phyloP scores from a whole-genome alignment of 805 yeast species.

The Kluyveromyces nonfermentans region DNA sequence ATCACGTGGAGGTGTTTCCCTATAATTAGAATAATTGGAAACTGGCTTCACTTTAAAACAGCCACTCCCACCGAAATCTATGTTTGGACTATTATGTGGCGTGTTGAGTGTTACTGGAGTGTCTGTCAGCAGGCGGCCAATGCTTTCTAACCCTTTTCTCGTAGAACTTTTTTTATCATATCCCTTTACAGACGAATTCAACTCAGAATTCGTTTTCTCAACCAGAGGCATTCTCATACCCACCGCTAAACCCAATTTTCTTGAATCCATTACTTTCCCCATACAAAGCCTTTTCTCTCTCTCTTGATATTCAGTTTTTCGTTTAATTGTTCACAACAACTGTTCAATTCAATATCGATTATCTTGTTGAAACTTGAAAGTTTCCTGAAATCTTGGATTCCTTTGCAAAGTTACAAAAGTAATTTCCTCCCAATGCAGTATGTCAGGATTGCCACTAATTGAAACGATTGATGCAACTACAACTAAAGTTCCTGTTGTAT shows the following conservation, averaged over 20 bases:
- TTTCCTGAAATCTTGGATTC: too few relatives aligned
- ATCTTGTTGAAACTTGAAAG: too few relatives aligned
- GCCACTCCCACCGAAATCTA: neutral
- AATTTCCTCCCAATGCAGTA: too few relatives aligned
- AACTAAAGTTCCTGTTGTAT: neutral
- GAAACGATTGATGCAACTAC: neutral
- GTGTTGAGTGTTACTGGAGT: neutral
- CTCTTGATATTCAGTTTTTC: too few relatives aligned
- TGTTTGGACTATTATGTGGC: neutral
- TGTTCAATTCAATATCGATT: too few relatives aligned
- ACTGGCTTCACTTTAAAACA: neutral
- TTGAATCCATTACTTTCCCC: neutral
- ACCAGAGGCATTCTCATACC: neutral
- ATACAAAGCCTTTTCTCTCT: too few relatives aligned
- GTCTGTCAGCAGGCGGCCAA: neutral
- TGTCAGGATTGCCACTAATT: too few relatives aligned
- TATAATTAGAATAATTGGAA: neutral
- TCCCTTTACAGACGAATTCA: neutral
- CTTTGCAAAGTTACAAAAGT: too few relatives aligned
- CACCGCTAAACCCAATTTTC: neutral
- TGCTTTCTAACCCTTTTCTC: neutral
- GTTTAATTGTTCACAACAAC: too few relatives aligned
- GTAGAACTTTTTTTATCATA: neutral
- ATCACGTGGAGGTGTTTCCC: neutral
- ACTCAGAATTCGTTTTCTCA: neutral